A percentile compares a stretch with the other conserved stretches of the same genome.
Evolutionary conservation across 768 basidiomycete genomes (phyloP).

Genomic region (Suillus tomentosus): DNA sequence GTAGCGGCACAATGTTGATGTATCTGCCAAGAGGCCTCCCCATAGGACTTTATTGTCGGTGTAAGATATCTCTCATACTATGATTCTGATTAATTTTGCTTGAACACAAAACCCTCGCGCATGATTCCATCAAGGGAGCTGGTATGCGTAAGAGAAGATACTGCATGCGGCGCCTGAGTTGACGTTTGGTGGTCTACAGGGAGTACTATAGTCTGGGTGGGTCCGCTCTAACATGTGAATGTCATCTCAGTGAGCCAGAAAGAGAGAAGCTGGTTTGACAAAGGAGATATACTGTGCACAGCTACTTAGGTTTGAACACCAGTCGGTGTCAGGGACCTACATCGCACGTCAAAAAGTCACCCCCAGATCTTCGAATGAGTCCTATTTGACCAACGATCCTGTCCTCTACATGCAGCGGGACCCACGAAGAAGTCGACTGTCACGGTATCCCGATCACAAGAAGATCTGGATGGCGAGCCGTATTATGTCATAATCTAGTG

Average conservation of each 20-base stretch:
- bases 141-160: background rate
- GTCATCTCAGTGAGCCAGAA: background rate
- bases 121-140: background rate
- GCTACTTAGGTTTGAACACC: background rate
- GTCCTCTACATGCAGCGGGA: no score
- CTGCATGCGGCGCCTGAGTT: background rate
- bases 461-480: no score
- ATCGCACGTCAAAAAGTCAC: background rate
- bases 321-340: background rate
- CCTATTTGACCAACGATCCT: no score
- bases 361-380: no score
- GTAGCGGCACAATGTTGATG: background rate
- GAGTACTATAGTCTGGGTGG: no score
- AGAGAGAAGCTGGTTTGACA: background rate
- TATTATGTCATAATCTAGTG: no score
- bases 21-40: background rate
- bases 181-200: background rate
- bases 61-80: background rate
- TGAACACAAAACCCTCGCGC: background rate
- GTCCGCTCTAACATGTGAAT: background rate
- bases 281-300: background rate
- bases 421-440: no score
- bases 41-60: background rate
- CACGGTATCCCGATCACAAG: no score
- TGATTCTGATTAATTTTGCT: background rate